phyloP scores from a whole-genome alignment of 2,329 filamentous ascomycete species.

The Lachnellula suecica region DNA sequence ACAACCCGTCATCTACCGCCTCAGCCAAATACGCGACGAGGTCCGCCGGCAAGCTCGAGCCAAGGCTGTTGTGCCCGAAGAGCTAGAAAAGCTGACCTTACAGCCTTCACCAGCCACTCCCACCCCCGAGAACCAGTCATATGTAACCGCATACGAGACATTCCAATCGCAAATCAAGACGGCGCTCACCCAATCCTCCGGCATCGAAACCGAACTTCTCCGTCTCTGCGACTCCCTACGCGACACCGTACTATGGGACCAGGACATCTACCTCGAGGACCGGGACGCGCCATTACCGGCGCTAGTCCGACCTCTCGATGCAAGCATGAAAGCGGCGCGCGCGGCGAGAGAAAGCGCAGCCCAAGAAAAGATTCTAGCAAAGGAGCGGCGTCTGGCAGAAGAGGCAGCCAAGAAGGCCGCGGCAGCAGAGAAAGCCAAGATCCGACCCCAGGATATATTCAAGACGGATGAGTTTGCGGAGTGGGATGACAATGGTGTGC shows the following conservation, averaged over 20 bases:
- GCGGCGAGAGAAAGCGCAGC: constrained; percentile 60
- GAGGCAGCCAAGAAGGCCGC: constrained; percentile 58
- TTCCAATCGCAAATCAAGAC: too few relatives aligned
- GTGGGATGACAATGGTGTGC: constrained; percentile 83
- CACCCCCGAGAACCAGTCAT: too few relatives aligned
- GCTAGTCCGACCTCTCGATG: constrained; percentile 60
- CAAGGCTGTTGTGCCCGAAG: too few relatives aligned
- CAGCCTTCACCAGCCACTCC: too few relatives aligned
- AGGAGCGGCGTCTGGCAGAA: constrained; percentile 64
- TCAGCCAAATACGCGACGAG: constrained; percentile 60
- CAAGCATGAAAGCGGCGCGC: constrained; percentile 57
- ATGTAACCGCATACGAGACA: too few relatives aligned
- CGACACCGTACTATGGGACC: constrained; percentile 75
- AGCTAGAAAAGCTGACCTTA: too few relatives aligned
- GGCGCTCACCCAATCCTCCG: constrained; percentile 43
- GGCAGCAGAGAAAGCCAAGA: constrained; percentile 55
- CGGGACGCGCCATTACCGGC: constrained; percentile 65
- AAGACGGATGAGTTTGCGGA: constrained; percentile 63
- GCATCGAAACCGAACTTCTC: constrained; percentile 72
- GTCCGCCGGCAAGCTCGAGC: constrained; percentile 57
- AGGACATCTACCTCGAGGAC: constrained; percentile 88
- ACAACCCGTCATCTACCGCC: constrained; percentile 50
- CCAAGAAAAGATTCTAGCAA: too few relatives aligned
- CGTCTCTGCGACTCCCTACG: constrained; percentile 77
- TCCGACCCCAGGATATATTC: constrained; percentile 56